A percentile compares a stretch with the other conserved stretches of the same genome.
Evolutionary conservation across 495 filamentous ascomycete species (phyloP).

Genomic region (Hyaloscypha hepaticicola): DNA sequence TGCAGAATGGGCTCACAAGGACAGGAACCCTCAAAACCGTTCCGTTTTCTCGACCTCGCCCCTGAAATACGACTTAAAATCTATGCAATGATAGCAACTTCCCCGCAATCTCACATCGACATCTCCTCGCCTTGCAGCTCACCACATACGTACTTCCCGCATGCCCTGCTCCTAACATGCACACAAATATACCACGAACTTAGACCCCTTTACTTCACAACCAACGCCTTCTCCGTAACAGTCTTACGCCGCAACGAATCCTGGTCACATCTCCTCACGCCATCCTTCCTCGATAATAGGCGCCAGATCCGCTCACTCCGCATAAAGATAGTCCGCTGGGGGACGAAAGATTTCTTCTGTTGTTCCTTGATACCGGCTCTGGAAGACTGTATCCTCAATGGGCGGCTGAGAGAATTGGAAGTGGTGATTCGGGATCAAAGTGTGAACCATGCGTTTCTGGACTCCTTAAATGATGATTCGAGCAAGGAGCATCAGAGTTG

Average conservation of each 20-base stretch:
- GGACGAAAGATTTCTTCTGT: slow-evolving; percentile 27
- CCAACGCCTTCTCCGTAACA: slow-evolving; percentile 23
- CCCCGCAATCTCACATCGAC: slow-evolving; percentile 1
- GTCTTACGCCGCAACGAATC: slow-evolving; percentile 19
- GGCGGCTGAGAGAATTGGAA: slow-evolving; percentile 24
- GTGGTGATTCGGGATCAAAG: slow-evolving; percentile 10
- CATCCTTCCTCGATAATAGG: slow-evolving; percentile 18
- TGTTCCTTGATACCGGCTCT: slow-evolving; percentile 15
- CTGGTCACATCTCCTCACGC: slow-evolving; percentile 11
- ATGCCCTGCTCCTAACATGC: slow-evolving; percentile 22
- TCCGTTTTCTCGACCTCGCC: slow-evolving; percentile 30
- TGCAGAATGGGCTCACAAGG: neutral
- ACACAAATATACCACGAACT: slow-evolving; percentile 30
- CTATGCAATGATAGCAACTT: slow-evolving; percentile 16
- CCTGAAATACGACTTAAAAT: slow-evolving; percentile 30
- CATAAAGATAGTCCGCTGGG: slow-evolving; percentile 23
- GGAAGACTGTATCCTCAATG: slow-evolving; percentile 30
- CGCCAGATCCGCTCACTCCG: slow-evolving; percentile 12
- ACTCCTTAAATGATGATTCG: neutral
- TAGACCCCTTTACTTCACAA: slow-evolving; percentile 25
- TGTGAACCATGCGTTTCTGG: neutral
- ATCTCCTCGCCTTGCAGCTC: slow-evolving; percentile 2
- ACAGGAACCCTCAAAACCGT: slow-evolving; percentile 1
- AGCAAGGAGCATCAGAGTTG: slow-evolving; percentile 18
- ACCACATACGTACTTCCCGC: slow-evolving; percentile 13